Conservation (phyloP, 2,329 filamentous ascomycete species). For the Ascochyta pisi region DNA sequence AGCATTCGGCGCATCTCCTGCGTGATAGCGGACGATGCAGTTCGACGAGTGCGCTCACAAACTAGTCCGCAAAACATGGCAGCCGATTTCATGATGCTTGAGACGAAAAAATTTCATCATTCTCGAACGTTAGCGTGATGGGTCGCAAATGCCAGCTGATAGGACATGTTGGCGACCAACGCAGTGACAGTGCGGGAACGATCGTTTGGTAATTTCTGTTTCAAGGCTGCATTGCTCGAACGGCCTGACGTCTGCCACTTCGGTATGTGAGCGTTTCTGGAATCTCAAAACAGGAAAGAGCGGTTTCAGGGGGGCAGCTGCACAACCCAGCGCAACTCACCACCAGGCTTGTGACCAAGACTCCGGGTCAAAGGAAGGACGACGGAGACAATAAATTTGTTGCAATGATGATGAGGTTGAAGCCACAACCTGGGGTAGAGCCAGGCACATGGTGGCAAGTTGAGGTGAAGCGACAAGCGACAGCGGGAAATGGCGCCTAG, state of each 20-base stretch:
- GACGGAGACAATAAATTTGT: not conserved
- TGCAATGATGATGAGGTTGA: constrained; percentile 11
- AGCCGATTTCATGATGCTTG: constrained; percentile 11
- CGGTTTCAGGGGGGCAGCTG: constrained; percentile 27
- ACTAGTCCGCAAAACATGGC: constrained; percentile 3
- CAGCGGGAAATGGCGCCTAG: constrained; percentile 11
- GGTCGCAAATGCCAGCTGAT: constrained; percentile 22
- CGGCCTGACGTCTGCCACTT: constrained; percentile 31
- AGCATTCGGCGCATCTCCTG: constrained; percentile 21
- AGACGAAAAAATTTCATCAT: constrained; percentile 23
- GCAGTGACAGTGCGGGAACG: constrained; percentile 23
- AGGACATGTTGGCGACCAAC: constrained; percentile 14
- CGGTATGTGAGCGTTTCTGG: constrained; percentile 19
- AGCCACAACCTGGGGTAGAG: constrained; percentile 18
- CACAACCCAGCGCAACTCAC: constrained; percentile 26
- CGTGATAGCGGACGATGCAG: constrained; percentile 20
- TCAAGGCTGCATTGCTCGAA: constrained; percentile 31
- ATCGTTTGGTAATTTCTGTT: constrained; percentile 33
- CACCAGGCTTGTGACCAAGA: constrained; percentile 9
- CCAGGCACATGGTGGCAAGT: constrained; percentile 16
- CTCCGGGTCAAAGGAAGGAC: constrained; percentile 32
- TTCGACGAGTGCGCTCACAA: constrained; percentile 14
- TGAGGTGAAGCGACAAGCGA: constrained; percentile 9
- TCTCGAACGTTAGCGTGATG: constrained; percentile 26
- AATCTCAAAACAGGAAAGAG: constrained; percentile 19